Conservation (phyloP, 108 stramenopile genomes). For the Pseudonitzschia pungens region DNA sequence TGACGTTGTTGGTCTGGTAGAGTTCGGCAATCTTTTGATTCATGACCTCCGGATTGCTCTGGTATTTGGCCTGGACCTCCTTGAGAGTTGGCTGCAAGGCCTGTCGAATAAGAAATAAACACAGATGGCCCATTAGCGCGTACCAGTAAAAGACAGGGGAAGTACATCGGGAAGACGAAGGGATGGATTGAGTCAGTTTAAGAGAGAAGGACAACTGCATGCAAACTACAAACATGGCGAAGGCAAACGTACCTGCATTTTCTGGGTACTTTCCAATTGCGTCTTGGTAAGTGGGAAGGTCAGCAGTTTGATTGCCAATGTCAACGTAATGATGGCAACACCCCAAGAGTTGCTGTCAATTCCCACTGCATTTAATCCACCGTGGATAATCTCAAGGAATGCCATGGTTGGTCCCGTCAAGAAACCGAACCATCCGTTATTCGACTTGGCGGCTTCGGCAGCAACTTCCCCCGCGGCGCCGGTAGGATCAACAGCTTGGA, state of each 20-base stretch:
- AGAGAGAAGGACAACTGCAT: not conserved
- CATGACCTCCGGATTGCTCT: conserved; percentile 89
- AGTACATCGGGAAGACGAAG: not conserved
- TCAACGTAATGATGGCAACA: conserved; percentile 89
- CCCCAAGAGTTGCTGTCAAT: conserved; percentile 85
- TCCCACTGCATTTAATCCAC: conserved; percentile 55
- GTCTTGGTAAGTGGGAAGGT: conserved; percentile 91
- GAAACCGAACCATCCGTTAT: conserved; percentile 92
- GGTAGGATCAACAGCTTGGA: conserved; percentile 29
- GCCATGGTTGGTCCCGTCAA: conserved; percentile 69
- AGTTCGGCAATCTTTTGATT: conserved; percentile 93
- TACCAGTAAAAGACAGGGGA: not conserved
- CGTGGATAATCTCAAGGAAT: conserved; percentile 68
- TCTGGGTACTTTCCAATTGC: conserved; percentile 91
- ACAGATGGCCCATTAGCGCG: not conserved
- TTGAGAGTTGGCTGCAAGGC: conserved; percentile 88
- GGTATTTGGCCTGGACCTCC: conserved; percentile 90
- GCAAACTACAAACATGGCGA: not conserved
- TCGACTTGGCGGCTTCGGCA: conserved; percentile 40
- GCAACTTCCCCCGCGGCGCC: conserved; percentile 25
- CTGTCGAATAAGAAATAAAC: conserved; percentile 25
- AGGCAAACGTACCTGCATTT: conserved; percentile 82
- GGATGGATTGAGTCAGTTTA: not conserved
- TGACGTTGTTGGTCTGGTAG: conserved; percentile 91
- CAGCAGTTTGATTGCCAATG: conserved; percentile 83